Conservation (phyloP, 495 filamentous ascomycete species). For the Tuber calosporum region DNA sequence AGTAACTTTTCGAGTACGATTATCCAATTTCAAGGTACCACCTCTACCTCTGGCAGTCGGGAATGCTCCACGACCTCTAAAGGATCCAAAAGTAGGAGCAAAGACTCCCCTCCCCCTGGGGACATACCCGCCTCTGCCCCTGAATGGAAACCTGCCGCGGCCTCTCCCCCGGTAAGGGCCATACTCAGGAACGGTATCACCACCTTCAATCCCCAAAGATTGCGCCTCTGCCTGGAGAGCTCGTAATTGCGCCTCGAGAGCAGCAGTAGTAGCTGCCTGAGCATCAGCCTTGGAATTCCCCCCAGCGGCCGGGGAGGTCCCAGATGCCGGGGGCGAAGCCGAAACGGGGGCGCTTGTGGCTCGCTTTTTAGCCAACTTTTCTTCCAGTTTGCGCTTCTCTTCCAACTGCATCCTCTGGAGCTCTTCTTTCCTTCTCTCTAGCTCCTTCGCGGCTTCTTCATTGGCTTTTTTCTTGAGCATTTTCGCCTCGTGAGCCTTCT, state of each 20-base stretch:
- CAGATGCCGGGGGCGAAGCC: slow-evolving; percentile 21
- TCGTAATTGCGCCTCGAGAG: slow-evolving; percentile 71
- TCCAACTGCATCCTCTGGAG: slow-evolving; percentile 66
- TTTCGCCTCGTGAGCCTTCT: slow-evolving; percentile 72
- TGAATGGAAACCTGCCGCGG: slow-evolving; percentile 46
- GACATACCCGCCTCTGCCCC: slow-evolving; percentile 51
- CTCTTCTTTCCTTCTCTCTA: slow-evolving; percentile 71
- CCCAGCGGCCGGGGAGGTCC: slow-evolving; percentile 5
- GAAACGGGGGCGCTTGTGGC: slow-evolving; percentile 28
- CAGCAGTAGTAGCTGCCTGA: slow-evolving; percentile 56
- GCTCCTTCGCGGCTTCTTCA: slow-evolving; percentile 60
- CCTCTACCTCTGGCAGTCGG: slow-evolving; percentile 48
- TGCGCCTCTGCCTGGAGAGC: slow-evolving; percentile 78
- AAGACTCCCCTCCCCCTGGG: slow-evolving; percentile 52
- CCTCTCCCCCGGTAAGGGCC: slow-evolving; percentile 41
- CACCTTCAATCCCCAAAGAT: slow-evolving; percentile 63
- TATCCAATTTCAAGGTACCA: slow-evolving; percentile 75
- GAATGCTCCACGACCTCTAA: slow-evolving; percentile 47
- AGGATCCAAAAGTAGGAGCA: slow-evolving; percentile 33
- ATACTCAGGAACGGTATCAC: slow-evolving; percentile 26
- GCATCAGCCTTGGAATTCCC: slow-evolving; percentile 53
- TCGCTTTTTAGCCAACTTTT: slow-evolving; percentile 52
- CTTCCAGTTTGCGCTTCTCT: slow-evolving; percentile 64
- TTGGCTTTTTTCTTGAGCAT: slow-evolving; percentile 64
- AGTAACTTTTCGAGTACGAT: slow-evolving; percentile 69